These are phyloP conservation scores for Simplicillium aogashimaense DNA, from an alignment of 2,329 filamentous ascomycete genomes.

Conservation along the genomic window DNA sequence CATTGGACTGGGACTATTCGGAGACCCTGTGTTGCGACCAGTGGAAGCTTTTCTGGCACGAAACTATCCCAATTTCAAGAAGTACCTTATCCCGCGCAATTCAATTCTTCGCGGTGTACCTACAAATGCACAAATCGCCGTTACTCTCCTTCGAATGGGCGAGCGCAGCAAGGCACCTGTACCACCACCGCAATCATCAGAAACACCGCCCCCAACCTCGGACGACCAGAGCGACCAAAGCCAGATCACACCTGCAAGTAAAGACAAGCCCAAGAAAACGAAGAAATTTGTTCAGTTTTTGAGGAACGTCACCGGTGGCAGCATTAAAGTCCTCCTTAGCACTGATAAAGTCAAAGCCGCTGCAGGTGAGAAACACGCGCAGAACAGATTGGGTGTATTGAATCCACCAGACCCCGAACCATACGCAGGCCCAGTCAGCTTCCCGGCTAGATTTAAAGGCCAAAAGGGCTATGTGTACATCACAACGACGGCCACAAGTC, in stretches of 20 bases:
- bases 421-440: constrained; percentile 57
- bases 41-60: constrained; percentile 49
- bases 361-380: constrained; percentile 45
- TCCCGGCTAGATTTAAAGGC: constrained; percentile 61
- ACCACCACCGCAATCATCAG: constrained; percentile 40
- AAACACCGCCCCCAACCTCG: too few relatives aligned
- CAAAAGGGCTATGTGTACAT: constrained; percentile 66
- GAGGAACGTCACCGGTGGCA: constrained; percentile 59
- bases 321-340: constrained; percentile 61
- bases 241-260: too few relatives aligned
- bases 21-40: constrained; percentile 60
- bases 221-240: too few relatives aligned
- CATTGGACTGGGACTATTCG: constrained; percentile 70
- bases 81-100: constrained; percentile 63
- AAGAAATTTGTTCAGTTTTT: constrained; percentile 35
- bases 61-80: constrained; percentile 62
- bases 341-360: constrained; percentile 64
- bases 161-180: constrained; percentile 74
- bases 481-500: constrained; percentile 54
- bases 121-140: constrained; percentile 74
- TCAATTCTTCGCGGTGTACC: constrained; percentile 73
- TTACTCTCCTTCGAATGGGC: constrained; percentile 72
- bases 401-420: constrained; percentile 31
- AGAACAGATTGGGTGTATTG: constrained; percentile 62
- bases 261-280: neutral